These are phyloP conservation scores for Paracoccidioides lutzii DNA, from an alignment of 2,329 filamentous ascomycete genomes.

Conservation along the genomic window DNA sequence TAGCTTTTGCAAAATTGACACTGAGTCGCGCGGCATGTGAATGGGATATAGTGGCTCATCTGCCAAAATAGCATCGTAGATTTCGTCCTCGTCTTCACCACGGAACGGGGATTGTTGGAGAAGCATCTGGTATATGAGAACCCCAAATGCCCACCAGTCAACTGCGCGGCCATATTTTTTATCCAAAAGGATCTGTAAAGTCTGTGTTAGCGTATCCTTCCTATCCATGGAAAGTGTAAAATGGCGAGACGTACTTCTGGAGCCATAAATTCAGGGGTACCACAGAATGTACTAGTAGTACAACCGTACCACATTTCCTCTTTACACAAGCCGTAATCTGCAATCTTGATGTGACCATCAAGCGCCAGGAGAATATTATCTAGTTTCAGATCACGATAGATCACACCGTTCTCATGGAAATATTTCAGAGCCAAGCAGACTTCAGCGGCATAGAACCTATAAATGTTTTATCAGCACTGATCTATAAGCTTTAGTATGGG, in stretches of 20 bases:
- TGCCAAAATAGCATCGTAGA: conserved; percentile 94
- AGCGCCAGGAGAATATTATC: conserved; percentile 87
- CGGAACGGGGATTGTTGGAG: conserved; percentile 97
- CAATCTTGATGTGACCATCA: conserved; percentile 97
- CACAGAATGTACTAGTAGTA: conserved; percentile 95
- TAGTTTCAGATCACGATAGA: conserved; percentile 73
- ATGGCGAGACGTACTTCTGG: conserved; percentile 56
- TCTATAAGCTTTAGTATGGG: background rate
- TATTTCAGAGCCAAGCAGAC: conserved; percentile 96
- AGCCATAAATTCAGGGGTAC: conserved; percentile 99
- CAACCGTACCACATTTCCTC: conserved; percentile 99
- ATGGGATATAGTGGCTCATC: conserved; percentile 97
- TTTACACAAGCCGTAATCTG: conserved; percentile 96
- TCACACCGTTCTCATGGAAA: conserved; percentile 98
- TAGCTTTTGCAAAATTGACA: conserved; percentile 94
- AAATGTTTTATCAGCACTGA: conserved; percentile 1
- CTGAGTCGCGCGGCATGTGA: conserved; percentile 94
- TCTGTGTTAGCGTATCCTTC: conserved; percentile 13
- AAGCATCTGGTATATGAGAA: conserved; percentile 98
- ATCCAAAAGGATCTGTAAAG: conserved; percentile 72
- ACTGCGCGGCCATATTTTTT: conserved; percentile 97
- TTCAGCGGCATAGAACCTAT: conserved; percentile 88
- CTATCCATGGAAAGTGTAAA: background rate
- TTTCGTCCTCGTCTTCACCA: conserved; percentile 97
- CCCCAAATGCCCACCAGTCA: conserved; percentile 99